Evolutionary conservation across 345 rosid genomes (phyloP), one percentile per base, ranked within the genome.

Genomic region (Eucalyptus tenuipes): DNA sequence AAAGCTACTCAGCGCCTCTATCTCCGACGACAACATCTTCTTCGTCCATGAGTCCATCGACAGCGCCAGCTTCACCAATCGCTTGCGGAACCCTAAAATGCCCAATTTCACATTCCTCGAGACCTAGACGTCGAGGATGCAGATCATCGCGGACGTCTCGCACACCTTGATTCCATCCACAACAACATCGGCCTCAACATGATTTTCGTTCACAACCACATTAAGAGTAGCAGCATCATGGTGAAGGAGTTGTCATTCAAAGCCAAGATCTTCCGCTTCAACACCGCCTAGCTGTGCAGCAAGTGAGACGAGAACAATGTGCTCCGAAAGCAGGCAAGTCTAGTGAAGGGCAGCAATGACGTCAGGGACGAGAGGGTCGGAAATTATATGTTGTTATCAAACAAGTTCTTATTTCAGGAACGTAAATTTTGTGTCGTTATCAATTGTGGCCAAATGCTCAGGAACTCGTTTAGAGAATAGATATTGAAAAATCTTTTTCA

Each of bases 91-190:
- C 89, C 55, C 91, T 45, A 93, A 88, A 87, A 94, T 93, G 87
- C 98, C 96, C 1, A 91, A 91, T 53, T 96, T 92, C 92, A 97
- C 99, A 0, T 96, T 96, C 9, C 90, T 97, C 6, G 92, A 95
- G 14, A 92, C 92, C 11, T 97, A 99, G 99, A 92, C 87, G 29
- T 96, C 98, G n/a, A 55, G 97, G 88, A 96, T 96, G 91, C 97
- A 94, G 92, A 92, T 97, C 84, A 97, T 95, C 0, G 90, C 99
- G 2, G 97, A 96, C 88, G 91, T 97, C 71, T 97, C 98, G 37
- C 94, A 95, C 81, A 96, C 8, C 96, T 97, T 18, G 98, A 97
- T 88, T 97, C 96, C 89, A 92, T 97, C 89, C 99, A 96, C 91
- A 92, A 94, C 79, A 94, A 92, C 27, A 96, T 94, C 2, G 97